Conservation (phyloP, 805 yeast species). For the Tetrapisispora nanseiensis region DNA sequence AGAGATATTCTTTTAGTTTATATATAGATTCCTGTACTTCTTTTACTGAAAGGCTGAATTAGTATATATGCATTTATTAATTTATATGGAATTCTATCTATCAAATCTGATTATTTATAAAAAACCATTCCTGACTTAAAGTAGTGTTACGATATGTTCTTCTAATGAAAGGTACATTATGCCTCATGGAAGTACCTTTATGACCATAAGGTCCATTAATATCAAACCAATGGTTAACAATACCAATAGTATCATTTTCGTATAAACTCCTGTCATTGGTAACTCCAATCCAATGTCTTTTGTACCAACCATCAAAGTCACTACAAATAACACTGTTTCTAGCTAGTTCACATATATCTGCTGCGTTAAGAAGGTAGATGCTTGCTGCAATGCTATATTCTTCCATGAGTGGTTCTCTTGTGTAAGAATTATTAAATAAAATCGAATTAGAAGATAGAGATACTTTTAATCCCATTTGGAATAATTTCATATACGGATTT, state of each 20-base stretch:
- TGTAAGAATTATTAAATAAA: conserved; percentile 25
- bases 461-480: conserved; percentile 22
- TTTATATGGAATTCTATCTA: no score
- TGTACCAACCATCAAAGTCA: conserved; percentile 26
- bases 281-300: conserved; percentile 28
- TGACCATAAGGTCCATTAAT: conserved; percentile 3
- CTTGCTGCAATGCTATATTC: conserved; percentile 31
- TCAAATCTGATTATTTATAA: conserved; percentile 7
- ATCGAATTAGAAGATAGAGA: conserved; percentile 23
- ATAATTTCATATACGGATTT: conserved; percentile 26
- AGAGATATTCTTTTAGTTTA: no score
- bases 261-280: conserved; percentile 4
- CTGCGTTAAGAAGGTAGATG: conserved; percentile 25
- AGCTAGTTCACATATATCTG: conserved; percentile 26
- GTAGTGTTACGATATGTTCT: conserved; percentile 21
- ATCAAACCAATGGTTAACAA: conserved; percentile 24
- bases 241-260: conserved; percentile 16
- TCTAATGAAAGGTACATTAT: conserved; percentile 26
- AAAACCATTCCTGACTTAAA: conserved; percentile 24
- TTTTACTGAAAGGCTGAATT: no score
- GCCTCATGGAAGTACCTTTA: conserved; percentile 23
- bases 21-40: no score
- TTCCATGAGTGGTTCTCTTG: conserved; percentile 27
- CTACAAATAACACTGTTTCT: conserved; percentile 24
- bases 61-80: background rate